These are phyloP conservation scores for Davidsoniella eucalypti DNA, from an alignment of 2,329 filamentous ascomycete species.

Conservation along the genomic window DNA sequence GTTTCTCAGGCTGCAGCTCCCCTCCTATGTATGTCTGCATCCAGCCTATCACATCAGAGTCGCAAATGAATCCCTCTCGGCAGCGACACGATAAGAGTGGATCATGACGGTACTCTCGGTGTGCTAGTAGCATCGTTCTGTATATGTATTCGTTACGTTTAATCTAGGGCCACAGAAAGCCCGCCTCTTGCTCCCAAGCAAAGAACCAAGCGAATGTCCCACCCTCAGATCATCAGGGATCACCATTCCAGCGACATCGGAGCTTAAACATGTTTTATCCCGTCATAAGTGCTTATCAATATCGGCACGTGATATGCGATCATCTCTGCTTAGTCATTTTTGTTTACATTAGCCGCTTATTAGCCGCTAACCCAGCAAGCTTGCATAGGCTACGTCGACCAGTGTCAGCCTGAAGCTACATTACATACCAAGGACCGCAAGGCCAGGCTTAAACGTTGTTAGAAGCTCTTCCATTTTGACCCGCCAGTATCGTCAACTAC, in stretches of 20 bases:
- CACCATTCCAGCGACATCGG: not conserved
- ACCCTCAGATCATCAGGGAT: too few relatives aligned
- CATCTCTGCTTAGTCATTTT: not conserved
- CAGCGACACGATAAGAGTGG: not conserved
- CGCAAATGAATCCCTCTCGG: not conserved
- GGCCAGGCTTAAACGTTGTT: not conserved
- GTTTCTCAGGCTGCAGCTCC: too few relatives aligned
- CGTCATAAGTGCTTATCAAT: not conserved
- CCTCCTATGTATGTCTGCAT: too few relatives aligned
- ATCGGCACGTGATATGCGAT: not conserved
- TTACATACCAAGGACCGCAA: not conserved
- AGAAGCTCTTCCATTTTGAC: too few relatives aligned
- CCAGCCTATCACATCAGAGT: too few relatives aligned
- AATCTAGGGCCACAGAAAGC: conserved; percentile 2
- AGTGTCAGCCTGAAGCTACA: conserved; percentile 13
- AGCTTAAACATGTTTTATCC: not conserved
- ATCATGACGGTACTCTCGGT: not conserved
- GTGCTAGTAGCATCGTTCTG: not conserved
- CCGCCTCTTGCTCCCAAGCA: not conserved
- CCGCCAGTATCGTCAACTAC: not conserved
- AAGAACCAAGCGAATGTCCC: too few relatives aligned
- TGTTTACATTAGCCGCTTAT: not conserved
- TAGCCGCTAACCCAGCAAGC: conserved; percentile 3
- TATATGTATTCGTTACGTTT: not conserved
- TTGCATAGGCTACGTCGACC: conserved; percentile 9